These are phyloP conservation scores for Cadophora gregata DNA, from an alignment of 2,329 filamentous ascomycete genomes.

Conservation along the genomic window DNA sequence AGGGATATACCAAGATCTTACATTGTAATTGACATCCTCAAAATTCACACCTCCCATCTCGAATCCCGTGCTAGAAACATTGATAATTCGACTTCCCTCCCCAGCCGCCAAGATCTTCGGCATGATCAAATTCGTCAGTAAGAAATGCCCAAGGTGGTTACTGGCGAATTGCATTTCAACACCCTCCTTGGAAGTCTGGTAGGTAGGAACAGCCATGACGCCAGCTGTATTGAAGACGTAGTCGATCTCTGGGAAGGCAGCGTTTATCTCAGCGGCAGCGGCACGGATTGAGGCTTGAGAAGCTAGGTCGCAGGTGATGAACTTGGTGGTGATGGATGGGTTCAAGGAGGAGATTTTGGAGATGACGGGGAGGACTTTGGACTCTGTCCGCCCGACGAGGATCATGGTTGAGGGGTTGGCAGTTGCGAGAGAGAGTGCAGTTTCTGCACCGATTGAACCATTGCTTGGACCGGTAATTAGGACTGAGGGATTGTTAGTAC, in stretches of 20 bases:
- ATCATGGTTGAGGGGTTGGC: constrained; percentile 30
- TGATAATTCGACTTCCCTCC: constrained; percentile 44
- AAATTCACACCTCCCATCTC: constrained; percentile 46
- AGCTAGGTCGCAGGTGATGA: constrained; percentile 46
- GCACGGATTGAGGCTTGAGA: constrained; percentile 49
- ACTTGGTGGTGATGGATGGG: constrained; percentile 24
- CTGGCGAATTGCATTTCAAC: constrained; percentile 44
- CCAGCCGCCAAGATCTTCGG: constrained; percentile 32
- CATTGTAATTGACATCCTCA: constrained; percentile 48
- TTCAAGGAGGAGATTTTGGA: constrained; percentile 25
- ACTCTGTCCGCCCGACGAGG: constrained; percentile 29
- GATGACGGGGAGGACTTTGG: constrained; percentile 32
- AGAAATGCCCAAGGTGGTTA: constrained; percentile 43
- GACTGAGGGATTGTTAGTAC: constrained; percentile 17
- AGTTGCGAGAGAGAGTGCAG: constrained; percentile 35
- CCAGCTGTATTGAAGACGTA: constrained; percentile 52
- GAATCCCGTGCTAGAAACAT: constrained; percentile 48
- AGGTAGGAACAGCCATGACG: constrained; percentile 48
- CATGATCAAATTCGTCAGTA: constrained; percentile 42
- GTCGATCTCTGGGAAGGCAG: constrained; percentile 47
- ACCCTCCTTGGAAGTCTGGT: constrained; percentile 46
- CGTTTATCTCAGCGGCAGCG: constrained; percentile 47
- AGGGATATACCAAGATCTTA: not conserved
- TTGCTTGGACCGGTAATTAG: constrained; percentile 33
- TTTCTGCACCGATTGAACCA: constrained; percentile 31